These are phyloP conservation scores for Pichia manshurica DNA, from an alignment of 805 yeast species.

Conservation along the genomic window DNA sequence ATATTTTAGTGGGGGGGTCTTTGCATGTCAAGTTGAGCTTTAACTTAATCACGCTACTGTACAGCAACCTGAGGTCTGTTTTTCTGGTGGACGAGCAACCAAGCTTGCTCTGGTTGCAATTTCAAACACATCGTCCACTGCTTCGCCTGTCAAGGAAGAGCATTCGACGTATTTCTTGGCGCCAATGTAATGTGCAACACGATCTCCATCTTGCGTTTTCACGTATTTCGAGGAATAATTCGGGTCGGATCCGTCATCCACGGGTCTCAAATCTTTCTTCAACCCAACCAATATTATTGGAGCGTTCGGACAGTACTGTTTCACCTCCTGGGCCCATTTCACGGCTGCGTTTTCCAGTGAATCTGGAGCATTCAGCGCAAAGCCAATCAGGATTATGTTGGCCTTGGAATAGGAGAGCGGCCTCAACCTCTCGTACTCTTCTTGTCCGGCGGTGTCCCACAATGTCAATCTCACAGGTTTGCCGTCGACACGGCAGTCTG, in stretches of 20 bases:
- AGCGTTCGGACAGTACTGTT: constrained; percentile 70
- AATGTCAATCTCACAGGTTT: constrained; percentile 81
- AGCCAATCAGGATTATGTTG: constrained; percentile 78
- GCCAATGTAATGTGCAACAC: constrained; percentile 70
- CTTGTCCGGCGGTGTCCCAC: constrained; percentile 98
- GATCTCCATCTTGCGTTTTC: constrained; percentile 54
- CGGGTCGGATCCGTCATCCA: constrained; percentile 30
- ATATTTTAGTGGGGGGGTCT: background rate
- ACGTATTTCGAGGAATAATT: constrained; percentile 41
- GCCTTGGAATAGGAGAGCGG: constrained; percentile 87
- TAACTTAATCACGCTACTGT: constrained; percentile 22
- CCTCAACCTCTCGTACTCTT: constrained; percentile 84
- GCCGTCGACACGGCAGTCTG: constrained; percentile 91
- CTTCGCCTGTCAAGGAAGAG: constrained; percentile 88
- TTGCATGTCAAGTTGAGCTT: no score
- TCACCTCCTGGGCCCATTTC: constrained; percentile 86
- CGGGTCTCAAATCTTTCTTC: constrained; percentile 69
- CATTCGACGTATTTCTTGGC: constrained; percentile 83
- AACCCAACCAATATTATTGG: constrained; percentile 79
- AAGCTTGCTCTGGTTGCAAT: constrained; percentile 82
- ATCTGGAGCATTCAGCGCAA: constrained; percentile 79
- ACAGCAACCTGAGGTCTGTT: constrained; percentile 39
- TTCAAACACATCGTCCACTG: constrained; percentile 91
- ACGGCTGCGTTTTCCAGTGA: constrained; percentile 74
- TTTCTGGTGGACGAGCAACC: constrained; percentile 44